Conservation (phyloP, 2,329 filamentous ascomycete genomes). For the Ceratocystis cacaofunesta region DNA sequence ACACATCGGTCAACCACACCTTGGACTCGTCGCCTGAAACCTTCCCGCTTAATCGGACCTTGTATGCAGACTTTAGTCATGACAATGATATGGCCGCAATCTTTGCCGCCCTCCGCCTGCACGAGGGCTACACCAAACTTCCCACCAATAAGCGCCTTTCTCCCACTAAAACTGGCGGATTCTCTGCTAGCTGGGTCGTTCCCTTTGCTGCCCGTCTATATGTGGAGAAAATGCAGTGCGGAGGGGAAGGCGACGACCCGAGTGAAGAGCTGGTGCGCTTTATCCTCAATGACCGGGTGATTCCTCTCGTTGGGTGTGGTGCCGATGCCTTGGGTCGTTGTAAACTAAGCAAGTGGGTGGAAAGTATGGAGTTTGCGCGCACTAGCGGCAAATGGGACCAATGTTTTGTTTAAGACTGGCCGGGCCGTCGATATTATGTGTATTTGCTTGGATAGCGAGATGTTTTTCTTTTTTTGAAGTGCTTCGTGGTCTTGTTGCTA, state of each 20-base stretch:
- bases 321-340: conserved; percentile 60
- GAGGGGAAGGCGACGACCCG: conserved; percentile 19
- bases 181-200: conserved; percentile 62
- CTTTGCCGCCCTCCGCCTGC: conserved; percentile 63
- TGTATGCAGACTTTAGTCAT: conserved; percentile 87
- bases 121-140: conserved; percentile 46
- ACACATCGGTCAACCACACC: conserved; percentile 63
- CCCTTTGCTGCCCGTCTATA: conserved; percentile 72
- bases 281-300: conserved; percentile 70
- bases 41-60: conserved; percentile 52
- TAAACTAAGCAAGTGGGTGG: conserved; percentile 51
- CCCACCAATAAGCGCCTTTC: conserved; percentile 36
- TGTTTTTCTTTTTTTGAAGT: too few species aligned
- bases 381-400: conserved; percentile 57
- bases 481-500: not conserved
- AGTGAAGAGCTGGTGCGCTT: conserved; percentile 61
- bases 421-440: not conserved
- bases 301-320: conserved; percentile 54
- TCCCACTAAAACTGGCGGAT: conserved; percentile 46
- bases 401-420: conserved; percentile 34
- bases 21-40: conserved; percentile 51
- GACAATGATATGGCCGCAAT: conserved; percentile 75
- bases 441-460: not conserved
- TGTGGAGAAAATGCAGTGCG: conserved; percentile 72
- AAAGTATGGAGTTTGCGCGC: conserved; percentile 59